Base-by-base conservation (phyloP, 495 filamentous ascomycete species). In the Penicillium subrubescens region DNA sequence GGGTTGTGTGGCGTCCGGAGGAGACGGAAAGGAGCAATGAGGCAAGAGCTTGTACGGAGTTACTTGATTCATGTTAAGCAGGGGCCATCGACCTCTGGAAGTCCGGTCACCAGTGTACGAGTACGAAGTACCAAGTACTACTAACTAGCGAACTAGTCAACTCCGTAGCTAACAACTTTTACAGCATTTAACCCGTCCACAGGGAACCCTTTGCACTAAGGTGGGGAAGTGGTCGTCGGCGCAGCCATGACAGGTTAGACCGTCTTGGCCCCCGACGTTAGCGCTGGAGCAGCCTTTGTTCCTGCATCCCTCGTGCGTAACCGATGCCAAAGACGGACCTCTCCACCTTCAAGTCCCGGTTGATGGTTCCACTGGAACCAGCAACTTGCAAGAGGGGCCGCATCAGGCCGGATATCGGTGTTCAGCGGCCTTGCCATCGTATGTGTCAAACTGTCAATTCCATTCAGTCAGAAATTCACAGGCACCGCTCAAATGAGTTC, bases 21-120 rank as follows among this genome's bases (percentile, higher is more conserved):
- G 35, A 37, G 11, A 37, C 35, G 50, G 50, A 52, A 31, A 12
- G 25, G 17, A 31, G 23, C 25, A 52, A 33, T 27, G 50, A 33
- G 50, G 50, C 14, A n/a, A 17, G 23, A 21, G 6, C 51, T 54
- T n/a, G n/a, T n/a, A n/a, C n/a, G n/a, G n/a, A n/a, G n/a, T n/a
- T n/a, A n/a, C n/a, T n/a, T 54, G 27, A 54, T 54, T 54, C 31
- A 34, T 54, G 51, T 27, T 27, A 54, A 33, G 51, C 44, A 54
- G 51, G 27, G 31, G 51, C 23, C 50, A 17, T 15, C 1, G 48
- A 52, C 23, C 10, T 44, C n/a, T 19, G 41, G 19, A 23, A 46
- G 8, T 21, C 19, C 8, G 23, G 19, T 19, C 19, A 23, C 43
- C 25, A 27, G 25, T 27, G 25, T 21, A 46, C 8, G 7, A 6